Base-by-base conservation (phyloP, 495 filamentous ascomycete species). In the Cairneyella variabilis region DNA sequence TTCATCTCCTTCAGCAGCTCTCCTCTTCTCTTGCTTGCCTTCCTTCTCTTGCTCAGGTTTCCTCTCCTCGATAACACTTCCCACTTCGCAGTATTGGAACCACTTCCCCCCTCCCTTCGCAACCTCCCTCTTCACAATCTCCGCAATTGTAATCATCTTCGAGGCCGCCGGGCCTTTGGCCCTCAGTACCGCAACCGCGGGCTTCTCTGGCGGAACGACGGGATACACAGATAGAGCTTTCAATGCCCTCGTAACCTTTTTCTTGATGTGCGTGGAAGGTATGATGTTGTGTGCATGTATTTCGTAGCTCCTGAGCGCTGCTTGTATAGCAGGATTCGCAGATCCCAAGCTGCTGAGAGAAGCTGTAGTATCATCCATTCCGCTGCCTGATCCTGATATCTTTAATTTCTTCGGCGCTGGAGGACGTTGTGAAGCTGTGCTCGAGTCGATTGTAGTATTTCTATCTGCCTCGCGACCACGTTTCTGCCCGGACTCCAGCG, bases 91-190 rank as follows among this genome's bases (percentile, higher is more conserved):
- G 53, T 89, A 89, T 63, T 88, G 82, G 58, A 69, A 88, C 77
- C 78, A 84, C 50, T 69, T 69, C 37, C 71, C 69, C 1, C 73
- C 71, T 37, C 64, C 63, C 45, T 76, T 70, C n/a, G 53, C 67
- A 38, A 89, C 69, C 23, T 80, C 72, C 18, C 82, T 69, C 57
- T 85, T 85, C 11, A 78, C 71, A 14, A 88, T 80, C 66, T 89
- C 85, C 25, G 75, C 72, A 20, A 88, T 73, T 12, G 76, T 81
- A 52, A 87, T 75, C 46, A 85, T 70, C 63, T 89, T 90, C 56
- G 69, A 65, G 4, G 77, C 71, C 2, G 71, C 71, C 4, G 59
- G 48, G 5, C 73, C 71, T 57, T 78, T 80, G 21, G 83, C 80
- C 53, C 74, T 71, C 14, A 88, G 59, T 10, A 78, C 32, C 9